These are phyloP conservation scores for Exophiala aquamarina DNA, from an alignment of 2,329 filamentous ascomycete species.

Conservation along the genomic window DNA sequence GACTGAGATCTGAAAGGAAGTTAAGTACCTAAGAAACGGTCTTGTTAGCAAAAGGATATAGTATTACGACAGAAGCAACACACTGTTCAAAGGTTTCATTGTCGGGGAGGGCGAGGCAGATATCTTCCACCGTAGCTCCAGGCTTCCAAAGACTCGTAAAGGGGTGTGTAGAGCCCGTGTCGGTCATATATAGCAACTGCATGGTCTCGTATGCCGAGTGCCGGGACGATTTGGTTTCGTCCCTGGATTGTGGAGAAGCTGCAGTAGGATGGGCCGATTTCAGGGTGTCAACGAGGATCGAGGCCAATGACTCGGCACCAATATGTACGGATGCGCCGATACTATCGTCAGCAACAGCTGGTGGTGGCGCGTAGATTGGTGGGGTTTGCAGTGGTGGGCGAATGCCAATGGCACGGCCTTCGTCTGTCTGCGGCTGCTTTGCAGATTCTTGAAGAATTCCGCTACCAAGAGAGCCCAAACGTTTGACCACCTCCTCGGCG, in stretches of 20 bases:
- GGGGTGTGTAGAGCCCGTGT: constrained; percentile 11
- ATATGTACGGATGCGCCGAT: constrained; percentile 2
- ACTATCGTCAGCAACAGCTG: not conserved
- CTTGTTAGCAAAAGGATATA: not conserved
- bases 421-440: not conserved
- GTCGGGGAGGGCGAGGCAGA: constrained; percentile 11
- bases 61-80: not conserved
- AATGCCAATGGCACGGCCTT: not conserved
- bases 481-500: constrained; percentile 7
- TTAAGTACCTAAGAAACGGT: not conserved
- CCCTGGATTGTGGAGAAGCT: constrained; percentile 2
- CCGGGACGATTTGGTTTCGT: not conserved
- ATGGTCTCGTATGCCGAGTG: constrained; percentile 10
- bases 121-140: constrained; percentile 11
- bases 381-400: not conserved
- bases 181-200: constrained; percentile 10
- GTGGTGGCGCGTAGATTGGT: not conserved
- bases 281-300: constrained; percentile 5
- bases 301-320: constrained; percentile 9
- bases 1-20: not conserved
- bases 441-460: not conserved
- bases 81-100: constrained; percentile 11
- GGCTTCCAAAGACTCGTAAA: constrained; percentile 9
- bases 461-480: constrained; percentile 1
- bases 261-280: not conserved